Percentiles rank a stretch among this genome's conserved stretches.
These are phyloP conservation scores for Auxenochlorella protothecoides DNA, from an alignment of 139 green algal genomes.

Conservation along the genomic window DNA sequence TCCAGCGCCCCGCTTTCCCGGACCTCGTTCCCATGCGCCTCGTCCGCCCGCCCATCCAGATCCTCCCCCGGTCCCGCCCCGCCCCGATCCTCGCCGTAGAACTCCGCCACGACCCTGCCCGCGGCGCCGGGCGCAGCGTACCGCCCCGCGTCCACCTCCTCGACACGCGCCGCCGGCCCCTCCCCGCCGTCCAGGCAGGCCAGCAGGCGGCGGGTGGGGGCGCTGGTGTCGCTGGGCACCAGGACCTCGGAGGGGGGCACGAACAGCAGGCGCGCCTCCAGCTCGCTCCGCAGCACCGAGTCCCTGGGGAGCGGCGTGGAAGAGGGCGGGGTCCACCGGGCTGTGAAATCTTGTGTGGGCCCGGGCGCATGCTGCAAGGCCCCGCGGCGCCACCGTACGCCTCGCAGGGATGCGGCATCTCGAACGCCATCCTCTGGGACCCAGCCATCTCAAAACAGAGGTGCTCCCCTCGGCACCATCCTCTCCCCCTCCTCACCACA, in stretches of 20 bases:
- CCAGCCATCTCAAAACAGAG: no score
- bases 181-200: constrained; percentile 3
- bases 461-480: no score
- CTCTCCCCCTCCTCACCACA: not conserved
- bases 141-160: constrained; percentile 9
- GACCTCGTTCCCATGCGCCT: not conserved
- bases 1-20: not conserved
- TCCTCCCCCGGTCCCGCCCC: not conserved
- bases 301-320: constrained; percentile 15
- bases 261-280: constrained; percentile 60
- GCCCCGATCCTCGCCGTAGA: not conserved
- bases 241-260: constrained; percentile 62
- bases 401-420: no score
- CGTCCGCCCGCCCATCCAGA: not conserved
- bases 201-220: constrained; percentile 39
- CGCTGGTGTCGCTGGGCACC: constrained; percentile 23
- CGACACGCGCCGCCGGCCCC: constrained; percentile 6
- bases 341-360: not conserved
- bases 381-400: no score
- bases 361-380: no score
- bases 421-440: no score
- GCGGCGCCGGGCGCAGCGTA: constrained; percentile 12
- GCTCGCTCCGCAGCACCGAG: constrained; percentile 28
- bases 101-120: not conserved
- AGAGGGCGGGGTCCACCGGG: not conserved